Evolutionary conservation across 441 rosid species (phyloP), one percentile per base, ranked within the genome.

Genomic region (Eutrema salsugineum): DNA sequence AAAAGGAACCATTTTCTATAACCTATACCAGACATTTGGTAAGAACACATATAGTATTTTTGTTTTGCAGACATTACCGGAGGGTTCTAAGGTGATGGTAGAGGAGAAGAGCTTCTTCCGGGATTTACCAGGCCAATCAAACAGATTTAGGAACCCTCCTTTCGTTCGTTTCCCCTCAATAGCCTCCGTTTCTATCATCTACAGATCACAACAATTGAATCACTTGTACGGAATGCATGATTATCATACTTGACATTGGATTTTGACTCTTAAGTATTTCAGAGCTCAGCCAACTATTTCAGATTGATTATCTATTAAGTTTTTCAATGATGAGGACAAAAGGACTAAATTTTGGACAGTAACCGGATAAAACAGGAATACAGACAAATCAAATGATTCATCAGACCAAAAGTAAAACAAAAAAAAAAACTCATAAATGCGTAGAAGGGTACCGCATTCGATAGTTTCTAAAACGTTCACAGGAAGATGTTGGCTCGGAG

Each of bases 111-210:
- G 82, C 84, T 89, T 92, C 88, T 89, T 91, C 38, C 87, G 78
- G 60, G 97, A 92, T 84, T 88, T 94, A 15, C 90, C 86, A 75
- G 88, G 80, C 99, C 99, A 94, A 71, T 89, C 93, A 75, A 92
- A 95, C 49, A 91, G 79, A 64, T 86, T 69, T 11, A 85, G 83
- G 66, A 91, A 83, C 22, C 89, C 82, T 75, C 95, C 93, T 79
- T 85, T 88, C 3, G 90, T 28, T 70, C 85, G 81, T 76, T 88
- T 89, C 63, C 82, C 84, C 77, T 89, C 89, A 27, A 83, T 85
- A 28, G 82, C 86, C 82, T 89, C 97, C 97, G 83, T 89, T 61
- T 63, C 68, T 76, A 61, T 77, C 72, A 76, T 83, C 86, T 72
- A 57, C 70, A 73, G 30, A 71, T 10, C 50, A 71, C 58, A 77